Conservation (phyloP, 2,329 filamentous ascomycete species). For the Exophiala dermatitidis region DNA sequence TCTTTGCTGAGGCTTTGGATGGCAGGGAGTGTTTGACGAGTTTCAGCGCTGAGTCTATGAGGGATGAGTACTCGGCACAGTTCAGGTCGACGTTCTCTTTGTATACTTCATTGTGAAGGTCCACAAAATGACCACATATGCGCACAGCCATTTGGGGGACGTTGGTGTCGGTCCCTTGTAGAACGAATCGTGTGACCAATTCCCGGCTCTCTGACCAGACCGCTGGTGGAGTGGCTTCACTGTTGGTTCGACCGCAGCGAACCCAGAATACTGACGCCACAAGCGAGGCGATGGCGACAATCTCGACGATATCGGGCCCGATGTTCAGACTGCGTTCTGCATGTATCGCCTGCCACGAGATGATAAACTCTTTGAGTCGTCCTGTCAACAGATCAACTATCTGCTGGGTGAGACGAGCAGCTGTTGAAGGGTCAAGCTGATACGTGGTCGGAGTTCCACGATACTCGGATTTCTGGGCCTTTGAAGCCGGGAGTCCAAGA, state of each 20-base stretch:
- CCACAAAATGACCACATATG: conserved; percentile 8
- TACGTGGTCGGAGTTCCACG: background rate
- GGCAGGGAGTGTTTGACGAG: conserved; percentile 6
- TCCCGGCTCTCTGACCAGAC: conserved; percentile 6
- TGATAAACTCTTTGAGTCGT: conserved; percentile 41
- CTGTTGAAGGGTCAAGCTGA: conserved; percentile 11
- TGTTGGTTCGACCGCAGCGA: background rate
- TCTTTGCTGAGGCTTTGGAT: background rate
- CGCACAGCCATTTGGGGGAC: conserved; percentile 6
- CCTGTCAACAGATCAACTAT: conserved; percentile 42
- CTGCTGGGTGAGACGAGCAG: conserved; percentile 28
- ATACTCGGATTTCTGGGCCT: background rate
- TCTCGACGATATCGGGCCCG: conserved; percentile 38
- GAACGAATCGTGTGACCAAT: conserved; percentile 7
- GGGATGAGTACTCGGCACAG: conserved; percentile 3
- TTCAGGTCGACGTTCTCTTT: background rate
- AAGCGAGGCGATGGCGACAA: conserved; percentile 9
- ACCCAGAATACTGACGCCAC: conserved; percentile 10
- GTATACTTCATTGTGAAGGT: conserved; percentile 8
- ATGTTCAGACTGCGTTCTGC: conserved; percentile 41
- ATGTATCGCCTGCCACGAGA: conserved; percentile 39
- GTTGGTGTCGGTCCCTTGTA: conserved; percentile 1
- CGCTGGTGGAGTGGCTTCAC: background rate
- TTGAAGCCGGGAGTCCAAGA: background rate
- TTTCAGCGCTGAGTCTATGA: conserved; percentile 12